Base-by-base conservation (phyloP, 352 stramenopile genomes). In the Aphanomyces astaci region DNA sequence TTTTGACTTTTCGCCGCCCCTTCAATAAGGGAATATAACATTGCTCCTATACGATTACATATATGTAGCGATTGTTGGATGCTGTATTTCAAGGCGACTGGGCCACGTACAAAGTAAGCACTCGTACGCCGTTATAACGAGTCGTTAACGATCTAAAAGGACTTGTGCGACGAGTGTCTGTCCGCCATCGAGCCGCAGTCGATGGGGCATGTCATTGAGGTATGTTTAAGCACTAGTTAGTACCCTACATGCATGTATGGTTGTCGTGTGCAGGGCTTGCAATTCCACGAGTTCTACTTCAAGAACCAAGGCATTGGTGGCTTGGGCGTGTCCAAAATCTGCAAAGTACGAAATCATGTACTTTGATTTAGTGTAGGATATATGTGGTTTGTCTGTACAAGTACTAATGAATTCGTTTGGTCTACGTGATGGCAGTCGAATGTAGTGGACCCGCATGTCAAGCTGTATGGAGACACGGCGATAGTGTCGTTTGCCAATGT, bases 261-360 rank as follows among this genome's bases (percentile, higher is more conserved):
- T n/a, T n/a, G n/a, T n/a, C n/a, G n/a, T n/a, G n/a, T 5, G 19
- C 24, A 67, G 60, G 60, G 60, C n/a, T 33, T 67, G 39, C 1
- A 24, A 17, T 68, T 68, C 33, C 62, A 68, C 39, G 62, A 68
- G 25, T 68, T 68, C 19, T 68, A 68, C 43, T 68, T 68, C 62
- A 59, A 68, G 22, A 56, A 68, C 32, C 43, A 57, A 52, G 43
- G 62, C 19, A 51, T 51, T 33, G 62, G 62, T 17, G 62, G 62
- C 11, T 25, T 68, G 2, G 62, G 62, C 4, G 62, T 68, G 4
- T 19, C 62, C 2, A 52, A 30, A 3, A 48, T 68, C 22, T 60
- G 48, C 40, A 43, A 68, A 45, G 62, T 68, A 51, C 25, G 25
- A 64, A 11, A 28, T 31, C 17, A 19, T 19, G 10, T 62, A n/a